Evolutionary conservation across 1,284 basidiomycete genomes (phyloP), one percentile per base, ranked within the genome.

Genomic region (Sporisorium sorghi): DNA sequence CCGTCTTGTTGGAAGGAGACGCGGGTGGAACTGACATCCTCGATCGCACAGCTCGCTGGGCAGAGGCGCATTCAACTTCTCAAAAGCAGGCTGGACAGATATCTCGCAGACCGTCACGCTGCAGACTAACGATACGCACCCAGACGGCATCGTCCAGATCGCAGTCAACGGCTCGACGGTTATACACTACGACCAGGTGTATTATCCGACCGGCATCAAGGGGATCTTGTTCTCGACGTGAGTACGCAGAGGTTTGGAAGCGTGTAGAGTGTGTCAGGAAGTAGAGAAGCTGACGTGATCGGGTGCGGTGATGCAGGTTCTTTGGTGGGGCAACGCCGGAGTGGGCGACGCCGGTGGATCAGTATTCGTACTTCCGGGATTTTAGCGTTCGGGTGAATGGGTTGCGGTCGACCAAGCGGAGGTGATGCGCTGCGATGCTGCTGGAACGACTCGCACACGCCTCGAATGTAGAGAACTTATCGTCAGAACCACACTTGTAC

Each of bases 221-320:
- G 73, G 73, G 11, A 65, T 78, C 17, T 35, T 76, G 32, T 75
- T 76, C 46, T 72, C 65, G 12, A 77, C 77, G 61, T 78, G 37
- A 62, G 58, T 55, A n/a, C n/a, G n/a, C n/a, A n/a, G n/a, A n/a
- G n/a, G 28, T 30, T 30, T 30, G 28, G 9, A 30, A 30, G 28
- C 28, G 28, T 30, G 28, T n/a, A 51, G 7, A 51, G 32, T 37
- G 21, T n/a, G 19, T 9, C 23, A 21, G 19, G 48, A 21, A 17
- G 23, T 47, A 30, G 26, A 23, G n/a, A 11, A 17, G 28, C 46
- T 32, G 30, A 48, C 46, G n/a, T 9, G 2, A 30, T 26, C 12
- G n/a, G n/a, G n/a, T 30, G 7, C 24, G 3, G 5, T 10, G 11
- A 42, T 19, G n/a, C n/a, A 66, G 63, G 1, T 69, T 77, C 50